Evolutionary conservation across 1,139 yeast species (phyloP).

Genomic region (Barnettozyma hawaiiensis): DNA sequence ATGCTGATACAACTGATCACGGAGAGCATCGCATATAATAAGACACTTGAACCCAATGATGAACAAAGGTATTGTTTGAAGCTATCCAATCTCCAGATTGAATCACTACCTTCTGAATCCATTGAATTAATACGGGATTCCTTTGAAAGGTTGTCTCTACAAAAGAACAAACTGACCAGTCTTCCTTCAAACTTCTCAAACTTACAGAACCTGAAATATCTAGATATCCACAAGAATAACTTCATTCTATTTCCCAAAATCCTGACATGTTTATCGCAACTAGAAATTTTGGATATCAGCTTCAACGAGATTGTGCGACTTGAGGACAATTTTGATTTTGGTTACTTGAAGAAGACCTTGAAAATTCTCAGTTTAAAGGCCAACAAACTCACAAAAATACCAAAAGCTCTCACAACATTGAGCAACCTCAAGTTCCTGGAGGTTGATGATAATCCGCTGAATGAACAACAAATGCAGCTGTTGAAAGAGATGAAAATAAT

Average conservation of each 20-base stretch:
- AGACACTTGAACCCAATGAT: conserved; percentile 11
- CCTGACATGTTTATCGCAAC: conserved; percentile 35
- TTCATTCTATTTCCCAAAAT: conserved; percentile 49
- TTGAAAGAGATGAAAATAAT: conserved; percentile 3
- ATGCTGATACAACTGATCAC: conserved; percentile 20
- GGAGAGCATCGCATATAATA: conserved; percentile 15
- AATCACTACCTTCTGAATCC: conserved; percentile 34
- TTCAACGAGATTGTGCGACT: conserved; percentile 45
- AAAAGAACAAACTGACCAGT: conserved; percentile 42
- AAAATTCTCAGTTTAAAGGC: conserved; percentile 59
- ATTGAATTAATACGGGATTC: conserved; percentile 35
- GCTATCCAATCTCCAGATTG: conserved; percentile 32
- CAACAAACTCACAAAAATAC: conserved; percentile 53
- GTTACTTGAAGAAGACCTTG: conserved; percentile 35
- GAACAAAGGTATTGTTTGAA: conserved; percentile 21
- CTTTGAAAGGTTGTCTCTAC: conserved; percentile 49
- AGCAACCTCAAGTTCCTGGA: conserved; percentile 56
- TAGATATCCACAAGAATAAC: conserved; percentile 62
- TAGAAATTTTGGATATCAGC: conserved; percentile 69
- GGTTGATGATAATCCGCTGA: conserved; percentile 61
- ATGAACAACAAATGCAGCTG: neutral
- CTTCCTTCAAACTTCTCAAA: conserved; percentile 45
- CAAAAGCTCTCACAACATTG: conserved; percentile 51
- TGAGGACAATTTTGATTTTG: conserved; percentile 37
- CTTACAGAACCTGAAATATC: conserved; percentile 47